phyloP scores from a whole-genome alignment of 1,284 basidiomycete species.

The Cryptococcus sp. region DNA sequence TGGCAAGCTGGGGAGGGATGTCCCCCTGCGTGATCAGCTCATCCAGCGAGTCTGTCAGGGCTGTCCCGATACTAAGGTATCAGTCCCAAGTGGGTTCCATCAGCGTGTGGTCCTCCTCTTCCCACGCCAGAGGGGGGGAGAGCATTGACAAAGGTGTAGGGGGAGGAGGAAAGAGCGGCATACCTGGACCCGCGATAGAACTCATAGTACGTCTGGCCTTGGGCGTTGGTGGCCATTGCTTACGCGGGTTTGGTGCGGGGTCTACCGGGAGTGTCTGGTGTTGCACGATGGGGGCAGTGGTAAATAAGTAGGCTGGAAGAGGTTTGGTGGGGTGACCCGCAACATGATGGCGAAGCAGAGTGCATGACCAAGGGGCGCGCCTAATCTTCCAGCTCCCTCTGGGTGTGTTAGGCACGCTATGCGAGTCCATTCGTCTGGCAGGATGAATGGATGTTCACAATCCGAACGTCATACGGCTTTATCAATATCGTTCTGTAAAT shows the following conservation, averaged over 20 bases:
- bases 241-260: neutral
- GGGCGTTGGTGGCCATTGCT: slow-evolving; percentile 27
- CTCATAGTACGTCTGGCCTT: slow-evolving; percentile 70
- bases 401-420: too few relatives aligned
- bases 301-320: too few relatives aligned
- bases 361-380: too few relatives aligned
- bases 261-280: neutral
- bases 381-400: too few relatives aligned
- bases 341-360: too few relatives aligned
- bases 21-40: slow-evolving; percentile 96
- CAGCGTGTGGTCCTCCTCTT: neutral
- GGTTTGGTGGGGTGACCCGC: too few relatives aligned
- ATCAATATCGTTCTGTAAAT: too few relatives aligned
- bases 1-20: slow-evolving; percentile 94
- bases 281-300: neutral
- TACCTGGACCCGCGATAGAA: slow-evolving; percentile 64
- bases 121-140: neutral
- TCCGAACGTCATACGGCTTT: too few relatives aligned
- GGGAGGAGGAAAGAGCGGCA: neutral
- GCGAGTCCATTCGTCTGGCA: too few relatives aligned
- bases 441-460: too few relatives aligned
- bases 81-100: neutral
- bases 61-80: slow-evolving; percentile 79
- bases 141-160: neutral
- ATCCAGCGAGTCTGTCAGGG: slow-evolving; percentile 97